Base-by-base conservation (phyloP, 306 rosid genomes). In the Quillaja saponaria region DNA sequence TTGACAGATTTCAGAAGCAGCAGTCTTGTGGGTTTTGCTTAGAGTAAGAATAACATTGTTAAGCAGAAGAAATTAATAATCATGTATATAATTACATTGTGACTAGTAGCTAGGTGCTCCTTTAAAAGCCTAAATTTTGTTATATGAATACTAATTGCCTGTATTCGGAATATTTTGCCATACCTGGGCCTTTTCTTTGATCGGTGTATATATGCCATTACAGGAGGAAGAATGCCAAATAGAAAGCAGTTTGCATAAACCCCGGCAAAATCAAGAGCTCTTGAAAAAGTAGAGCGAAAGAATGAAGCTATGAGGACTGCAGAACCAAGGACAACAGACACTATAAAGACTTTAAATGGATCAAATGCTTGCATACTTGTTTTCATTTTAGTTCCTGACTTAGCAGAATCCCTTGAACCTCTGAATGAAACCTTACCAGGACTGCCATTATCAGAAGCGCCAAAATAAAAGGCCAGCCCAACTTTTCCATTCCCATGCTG, bases 181-280 rank as follows among this genome's bases (percentile, higher is more conserved):
- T 69, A 84, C 85, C 85, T 73, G 69, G 37, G 55, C 79, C 72
- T 74, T 52, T 73, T 81, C 70, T 64, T 85, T 51, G 86, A 67
- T 34, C 73, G 74, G 59, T 76, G 80, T 44, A 84, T 67, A 72
- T 78, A 81, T 47, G 85, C 74, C 90, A 84, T 76, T 33, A 57
- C 75, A 41, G 87, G 90, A 51, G 90, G 90, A 51, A 81, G 79
- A 37, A 84, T 71, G 60, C 87, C 90, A 68, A 81, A 84, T 4
- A 84, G 71, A 76, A 84, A 81, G 75, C 87, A 78, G 55, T 81
- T 81, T 31, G 90, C 90, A 67, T 78, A 84, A 35, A 81, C 20
- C 41, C 87, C 90, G 40, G 87, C 79, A 76, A 78, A 81, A 34
- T 81, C 90, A 40, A 84, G 80, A 61, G 90, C 85, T 71, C 75